Percentiles rank a stretch among this genome's conserved stretches.
phyloP scores from a whole-genome alignment of 345 rosid species.

The Sonneratia alba region DNA sequence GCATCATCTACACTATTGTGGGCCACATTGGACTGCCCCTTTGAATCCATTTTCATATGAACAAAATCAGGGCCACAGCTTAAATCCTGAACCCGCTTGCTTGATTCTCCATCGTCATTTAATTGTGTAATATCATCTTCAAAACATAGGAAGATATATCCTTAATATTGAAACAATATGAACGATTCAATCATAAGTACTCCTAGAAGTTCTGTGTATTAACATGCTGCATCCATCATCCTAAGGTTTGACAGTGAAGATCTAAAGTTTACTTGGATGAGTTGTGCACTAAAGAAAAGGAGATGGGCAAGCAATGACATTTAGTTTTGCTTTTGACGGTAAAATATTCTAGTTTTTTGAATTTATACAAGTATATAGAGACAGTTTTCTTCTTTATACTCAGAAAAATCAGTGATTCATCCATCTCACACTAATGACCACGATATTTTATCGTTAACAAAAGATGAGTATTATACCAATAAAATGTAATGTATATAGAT shows the following conservation, averaged over 20 bases:
- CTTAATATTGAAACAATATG: background rate
- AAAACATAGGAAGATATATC: background rate
- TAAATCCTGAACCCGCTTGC: constrained; percentile 16
- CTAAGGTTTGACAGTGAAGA: background rate
- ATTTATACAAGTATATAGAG: background rate
- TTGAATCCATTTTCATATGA: constrained; percentile 11
- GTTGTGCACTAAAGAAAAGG: background rate
- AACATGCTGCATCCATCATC: background rate
- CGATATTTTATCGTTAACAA: background rate
- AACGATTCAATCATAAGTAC: background rate
- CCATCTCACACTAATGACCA: background rate
- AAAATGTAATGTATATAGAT: background rate
- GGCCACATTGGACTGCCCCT: constrained; percentile 14
- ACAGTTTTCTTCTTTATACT: background rate
- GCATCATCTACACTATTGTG: constrained; percentile 14
- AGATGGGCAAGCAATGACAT: background rate
- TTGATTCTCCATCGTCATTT: constrained; percentile 27
- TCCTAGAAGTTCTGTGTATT: background rate
- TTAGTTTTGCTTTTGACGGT: background rate
- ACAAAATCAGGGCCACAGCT: constrained; percentile 16
- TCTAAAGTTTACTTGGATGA: background rate
- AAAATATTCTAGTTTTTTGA: background rate
- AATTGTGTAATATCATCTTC: constrained; percentile 65
- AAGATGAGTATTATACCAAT: background rate
- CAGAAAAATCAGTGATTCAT: background rate